Percentiles rank a stretch among this genome's conserved stretches.
Evolutionary conservation across 176 grass and related monocot species (phyloP).

Genomic region (Pharus latifolius): DNA sequence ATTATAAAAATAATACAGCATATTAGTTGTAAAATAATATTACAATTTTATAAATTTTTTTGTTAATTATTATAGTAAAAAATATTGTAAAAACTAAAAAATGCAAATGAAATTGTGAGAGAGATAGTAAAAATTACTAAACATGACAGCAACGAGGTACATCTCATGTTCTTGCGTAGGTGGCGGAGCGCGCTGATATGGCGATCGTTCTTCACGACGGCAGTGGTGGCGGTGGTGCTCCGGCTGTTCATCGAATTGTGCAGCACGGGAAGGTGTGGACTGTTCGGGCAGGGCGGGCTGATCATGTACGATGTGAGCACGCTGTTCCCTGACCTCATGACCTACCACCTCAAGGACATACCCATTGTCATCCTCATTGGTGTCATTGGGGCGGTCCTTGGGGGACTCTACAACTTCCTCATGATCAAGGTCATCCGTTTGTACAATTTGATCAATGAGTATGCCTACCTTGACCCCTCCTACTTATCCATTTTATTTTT

Average conservation of each 20-base stretch:
- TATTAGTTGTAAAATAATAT: too few relatives aligned
- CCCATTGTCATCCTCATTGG: slow-evolving; percentile 80
- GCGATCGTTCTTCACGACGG: slow-evolving; percentile 90
- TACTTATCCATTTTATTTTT: neutral
- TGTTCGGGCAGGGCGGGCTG: slow-evolving; percentile 77
- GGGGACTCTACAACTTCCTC: slow-evolving; percentile 81
- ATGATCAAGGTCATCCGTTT: slow-evolving; percentile 57
- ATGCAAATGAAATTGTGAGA: neutral
- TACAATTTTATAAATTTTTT: too few relatives aligned
- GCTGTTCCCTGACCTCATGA: slow-evolving; percentile 36
- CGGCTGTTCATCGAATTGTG: slow-evolving; percentile 68
- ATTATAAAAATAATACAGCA: too few relatives aligned
- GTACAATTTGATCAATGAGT: slow-evolving; percentile 73
- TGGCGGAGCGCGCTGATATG: slow-evolving; percentile 91
- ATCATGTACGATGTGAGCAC: slow-evolving; percentile 92
- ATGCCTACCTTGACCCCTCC: neutral
- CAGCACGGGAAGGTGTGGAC: slow-evolving; percentile 48
- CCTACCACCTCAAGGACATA: slow-evolving; percentile 78
- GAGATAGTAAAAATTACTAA: too few relatives aligned
- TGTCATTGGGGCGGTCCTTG: slow-evolving; percentile 64
- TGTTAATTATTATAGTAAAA: too few relatives aligned
- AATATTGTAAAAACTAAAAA: too few relatives aligned
- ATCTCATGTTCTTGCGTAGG: too few relatives aligned
- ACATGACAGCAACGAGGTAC: too few relatives aligned
- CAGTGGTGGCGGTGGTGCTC: slow-evolving; percentile 81